A percentile compares a stretch with the other conserved stretches of the same genome.
phyloP scores from a whole-genome alignment of 176 grass and related monocot species.

The barley (Hordeum vulgare) region MorexV3_pseudomolecules_assembly NC_058524.1:110380604-110381103 shows the following conservation, averaged over 20 bases:
- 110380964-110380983: constrained; percentile 65
- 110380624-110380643: background rate
- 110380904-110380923: constrained; percentile 78
- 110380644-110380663: background rate
- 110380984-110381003: constrained; percentile 74
- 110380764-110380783: constrained; percentile 70
- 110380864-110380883: constrained; percentile 62
- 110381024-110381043: constrained; percentile 54
- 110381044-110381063: constrained; percentile 83
- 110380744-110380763: constrained; percentile 61
- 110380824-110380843: constrained; percentile 68
- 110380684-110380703: background rate
- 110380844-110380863: constrained; percentile 72
- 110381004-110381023: constrained; percentile 67
- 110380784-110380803: constrained; percentile 76
- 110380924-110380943: constrained; percentile 82
- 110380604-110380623: background rate
- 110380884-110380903: constrained; percentile 75
- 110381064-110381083: constrained; percentile 85
- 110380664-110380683: background rate
- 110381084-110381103: constrained; percentile 70
- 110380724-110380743: constrained; percentile 12
- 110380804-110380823: constrained; percentile 92
- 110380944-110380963: constrained; percentile 78
- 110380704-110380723: background rate